Evolutionary conservation across 768 basidiomycete genomes (phyloP).

Genomic region (Suillus subalutaceus): DNA sequence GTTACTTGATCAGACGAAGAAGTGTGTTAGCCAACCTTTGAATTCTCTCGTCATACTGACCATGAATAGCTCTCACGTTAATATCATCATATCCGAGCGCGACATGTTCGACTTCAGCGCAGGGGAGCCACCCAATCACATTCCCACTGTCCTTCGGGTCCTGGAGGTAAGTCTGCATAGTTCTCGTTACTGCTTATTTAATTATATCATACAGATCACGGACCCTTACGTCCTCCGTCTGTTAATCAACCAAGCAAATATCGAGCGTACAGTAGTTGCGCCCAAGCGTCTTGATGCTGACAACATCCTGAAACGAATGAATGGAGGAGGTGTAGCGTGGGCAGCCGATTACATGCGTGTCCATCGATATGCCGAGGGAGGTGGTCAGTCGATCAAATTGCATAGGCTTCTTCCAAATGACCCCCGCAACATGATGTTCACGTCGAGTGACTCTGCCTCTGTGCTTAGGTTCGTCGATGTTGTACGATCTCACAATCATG

Average conservation of each 20-base stretch:
- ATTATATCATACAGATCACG: slow-evolving; percentile 54
- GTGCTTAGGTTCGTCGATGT: slow-evolving; percentile 47
- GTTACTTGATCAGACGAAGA: slow-evolving; percentile 60
- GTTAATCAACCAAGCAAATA: slow-evolving; percentile 71
- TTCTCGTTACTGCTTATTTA: slow-evolving; percentile 1
- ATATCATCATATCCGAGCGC: slow-evolving; percentile 65
- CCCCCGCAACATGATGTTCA: slow-evolving; percentile 51
- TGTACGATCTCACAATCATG: not conserved
- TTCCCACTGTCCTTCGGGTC: slow-evolving; percentile 79
- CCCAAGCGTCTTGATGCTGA: slow-evolving; percentile 67
- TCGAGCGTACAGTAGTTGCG: slow-evolving; percentile 76
- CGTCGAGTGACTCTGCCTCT: slow-evolving; percentile 50
- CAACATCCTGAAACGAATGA: slow-evolving; percentile 43
- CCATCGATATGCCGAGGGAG: slow-evolving; percentile 68
- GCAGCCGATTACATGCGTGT: slow-evolving; percentile 65
- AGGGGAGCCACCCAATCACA: slow-evolving; percentile 68
- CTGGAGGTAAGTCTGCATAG: slow-evolving; percentile 59
- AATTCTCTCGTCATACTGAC: not conserved
- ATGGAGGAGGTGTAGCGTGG: slow-evolving; percentile 61
- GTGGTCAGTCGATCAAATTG: slow-evolving; percentile 54
- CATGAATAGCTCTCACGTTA: slow-evolving; percentile 42
- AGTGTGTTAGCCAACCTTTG: slow-evolving; percentile 50
- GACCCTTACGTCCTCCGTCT: slow-evolving; percentile 77
- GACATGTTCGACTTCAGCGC: slow-evolving; percentile 80
- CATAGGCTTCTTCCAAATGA: slow-evolving; percentile 33